phyloP scores from a whole-genome alignment of 2,329 filamentous ascomycete species.

The Ceratocystis colombiana region DNA sequence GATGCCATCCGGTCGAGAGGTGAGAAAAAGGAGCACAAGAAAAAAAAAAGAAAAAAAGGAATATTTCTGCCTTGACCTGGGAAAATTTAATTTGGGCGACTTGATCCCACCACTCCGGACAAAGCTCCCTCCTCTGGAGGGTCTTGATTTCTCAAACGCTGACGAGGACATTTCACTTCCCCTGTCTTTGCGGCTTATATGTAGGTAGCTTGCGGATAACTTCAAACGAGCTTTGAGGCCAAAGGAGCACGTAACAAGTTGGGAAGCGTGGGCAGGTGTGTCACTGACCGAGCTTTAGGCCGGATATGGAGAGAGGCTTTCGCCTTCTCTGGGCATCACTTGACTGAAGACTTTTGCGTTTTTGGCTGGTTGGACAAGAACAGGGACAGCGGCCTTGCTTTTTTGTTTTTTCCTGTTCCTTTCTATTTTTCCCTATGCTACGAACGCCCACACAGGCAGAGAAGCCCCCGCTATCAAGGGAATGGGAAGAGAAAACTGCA shows the following conservation, averaged over 20 bases:
- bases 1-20: background rate
- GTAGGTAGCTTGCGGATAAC: no score
- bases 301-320: no score
- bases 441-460: background rate
- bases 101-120: background rate
- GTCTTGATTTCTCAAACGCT: background rate
- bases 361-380: no score
- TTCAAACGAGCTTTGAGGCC: no score
- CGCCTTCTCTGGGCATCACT: no score
- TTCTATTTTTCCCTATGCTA: background rate
- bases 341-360: no score
- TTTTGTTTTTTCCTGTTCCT: background rate
- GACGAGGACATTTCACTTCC: no score
- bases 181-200: no score
- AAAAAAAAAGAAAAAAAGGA: background rate
- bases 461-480: background rate
- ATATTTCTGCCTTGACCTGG: background rate
- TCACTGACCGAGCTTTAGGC: no score
- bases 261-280: no score
- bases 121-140: background rate
- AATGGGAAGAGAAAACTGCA: conserved; percentile 4
- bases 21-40: background rate
- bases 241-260: no score
- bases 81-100: background rate
- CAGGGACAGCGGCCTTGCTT: background rate